Percentiles rank a stretch among this genome's conserved stretches.
Evolutionary conservation across 1,139 yeast genomes (phyloP).

Genomic region (Taphrina populina): DNA sequence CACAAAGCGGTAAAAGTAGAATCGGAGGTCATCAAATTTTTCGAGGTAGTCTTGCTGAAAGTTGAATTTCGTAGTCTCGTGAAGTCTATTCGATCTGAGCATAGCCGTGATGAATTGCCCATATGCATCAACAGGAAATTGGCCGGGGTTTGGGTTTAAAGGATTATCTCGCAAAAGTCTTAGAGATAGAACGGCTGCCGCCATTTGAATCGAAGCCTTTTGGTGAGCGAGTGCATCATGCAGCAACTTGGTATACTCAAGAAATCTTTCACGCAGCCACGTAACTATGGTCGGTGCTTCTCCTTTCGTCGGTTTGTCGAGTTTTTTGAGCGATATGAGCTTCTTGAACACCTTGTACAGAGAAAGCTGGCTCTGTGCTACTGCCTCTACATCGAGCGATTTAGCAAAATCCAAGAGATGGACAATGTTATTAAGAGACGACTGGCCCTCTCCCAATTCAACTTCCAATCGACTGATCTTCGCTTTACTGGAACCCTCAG

Average conservation of each 20-base stretch:
- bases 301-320: conserved; percentile 27
- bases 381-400: conserved; percentile 1
- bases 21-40: conserved; percentile 47
- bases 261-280: conserved; percentile 67
- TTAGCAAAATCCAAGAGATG: conserved; percentile 25
- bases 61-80: conserved; percentile 58
- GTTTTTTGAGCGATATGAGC: conserved; percentile 13
- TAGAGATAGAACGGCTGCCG: conserved; percentile 62
- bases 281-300: conserved; percentile 40
- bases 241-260: conserved; percentile 54
- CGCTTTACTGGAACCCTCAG: background rate
- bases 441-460: conserved; percentile 18
- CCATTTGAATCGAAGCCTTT: conserved; percentile 56
- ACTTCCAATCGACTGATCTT: conserved; percentile 12
- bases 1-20: conserved; percentile 39
- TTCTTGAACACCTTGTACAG: conserved; percentile 29
- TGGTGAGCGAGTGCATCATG: conserved; percentile 45
- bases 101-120: conserved; percentile 55
- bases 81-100: conserved; percentile 35
- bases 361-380: conserved; percentile 24
- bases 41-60: conserved; percentile 58
- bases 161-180: conserved; percentile 65
- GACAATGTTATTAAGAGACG: conserved; percentile 30
- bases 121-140: conserved; percentile 63
- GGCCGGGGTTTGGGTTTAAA: conserved; percentile 55